These are phyloP conservation scores for Salvia hispanica DNA, from an alignment of 257 asterid genomes.

Conservation along the genomic window DNA sequence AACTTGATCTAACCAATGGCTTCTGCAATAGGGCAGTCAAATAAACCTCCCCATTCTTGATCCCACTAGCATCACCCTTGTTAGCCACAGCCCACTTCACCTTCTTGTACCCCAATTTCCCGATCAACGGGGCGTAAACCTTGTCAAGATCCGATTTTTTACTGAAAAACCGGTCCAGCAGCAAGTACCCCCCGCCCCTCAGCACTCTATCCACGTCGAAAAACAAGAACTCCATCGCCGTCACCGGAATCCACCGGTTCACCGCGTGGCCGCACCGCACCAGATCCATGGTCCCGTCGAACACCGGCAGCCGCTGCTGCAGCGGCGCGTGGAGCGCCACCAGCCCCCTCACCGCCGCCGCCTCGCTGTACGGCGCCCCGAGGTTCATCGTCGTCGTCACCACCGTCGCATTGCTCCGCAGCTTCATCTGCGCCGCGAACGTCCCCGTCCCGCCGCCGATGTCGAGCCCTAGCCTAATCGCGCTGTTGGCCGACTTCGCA, in stretches of 20 bases:
- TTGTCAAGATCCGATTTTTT: conserved; percentile 73
- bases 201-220: conserved; percentile 88
- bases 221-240: conserved; percentile 75
- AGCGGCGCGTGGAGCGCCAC: conserved; percentile 79
- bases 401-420: conserved; percentile 63
- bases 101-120: conserved; percentile 85
- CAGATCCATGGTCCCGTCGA: conserved; percentile 87
- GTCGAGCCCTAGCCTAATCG: conserved; percentile 69
- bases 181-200: conserved; percentile 88
- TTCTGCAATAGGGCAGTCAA: conserved; percentile 92
- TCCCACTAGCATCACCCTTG: conserved; percentile 72
- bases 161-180: conserved; percentile 84
- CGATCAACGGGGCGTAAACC: conserved; percentile 74
- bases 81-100: conserved; percentile 91
- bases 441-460: conserved; percentile 94
- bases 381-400: conserved; percentile 87
- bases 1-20: conserved; percentile 63
- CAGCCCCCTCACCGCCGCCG: conserved; percentile 84
- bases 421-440: conserved; percentile 94
- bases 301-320: conserved; percentile 95
- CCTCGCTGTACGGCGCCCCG: conserved; percentile 84
- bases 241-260: conserved; percentile 86
- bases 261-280: conserved; percentile 91
- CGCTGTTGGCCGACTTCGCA: conserved; percentile 46
- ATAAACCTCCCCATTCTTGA: conserved; percentile 87